Evolutionary conservation across 306 rosid genomes (phyloP), one percentile per base, ranked within the genome.

Genomic region (Quercus wislizeni): DNA sequence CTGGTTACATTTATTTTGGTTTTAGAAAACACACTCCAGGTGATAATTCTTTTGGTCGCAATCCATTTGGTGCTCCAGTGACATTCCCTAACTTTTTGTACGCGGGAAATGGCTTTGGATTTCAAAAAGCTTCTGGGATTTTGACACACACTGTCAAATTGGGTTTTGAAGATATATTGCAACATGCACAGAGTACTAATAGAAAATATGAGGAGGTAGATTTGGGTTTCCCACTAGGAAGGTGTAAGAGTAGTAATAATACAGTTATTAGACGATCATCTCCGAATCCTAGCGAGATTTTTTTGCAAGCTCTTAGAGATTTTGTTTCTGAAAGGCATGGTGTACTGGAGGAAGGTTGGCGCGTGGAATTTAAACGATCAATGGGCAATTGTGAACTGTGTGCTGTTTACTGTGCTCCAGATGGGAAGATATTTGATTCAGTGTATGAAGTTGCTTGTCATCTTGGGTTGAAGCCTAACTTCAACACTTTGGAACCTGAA

Each of bases 281-380:
- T 65, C 82, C 57, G 49, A 85, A 81, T 90, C 83, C 92, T 74
- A 87, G 84, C 83, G 97, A 89, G 73, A 69, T 89, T 21, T 76
- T 96, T 87, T 85, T 96, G 89, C 92, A 87, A 90, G 97, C 98
- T 73, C 98, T 96, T 81, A 93, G 89, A 80, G 97, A 93, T 72
- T 96, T 90, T 76, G 82, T 96, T 79, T 88, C 94, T 71, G 96
- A 91, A 82, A 86, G 89, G 86, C 93, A 80, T 75, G 99, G 99
- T 62, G 91, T 89, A 28, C 86, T 96, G 76, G 98, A 90, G 88
- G 99, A 93, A 70, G 98, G 99, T 69, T 96, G 99, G 99, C 90
- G 83, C 74, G 99, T 96, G 78, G 99, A 96, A 76, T 82, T 96
- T 75, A 90, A 92, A 82, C 89, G 83, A 84, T 83, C 98, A 65